Percentiles rank a stretch among this genome's conserved stretches.
Evolutionary conservation across 2,329 filamentous ascomycete genomes (phyloP).

Genomic region (Didymella exigua): DNA sequence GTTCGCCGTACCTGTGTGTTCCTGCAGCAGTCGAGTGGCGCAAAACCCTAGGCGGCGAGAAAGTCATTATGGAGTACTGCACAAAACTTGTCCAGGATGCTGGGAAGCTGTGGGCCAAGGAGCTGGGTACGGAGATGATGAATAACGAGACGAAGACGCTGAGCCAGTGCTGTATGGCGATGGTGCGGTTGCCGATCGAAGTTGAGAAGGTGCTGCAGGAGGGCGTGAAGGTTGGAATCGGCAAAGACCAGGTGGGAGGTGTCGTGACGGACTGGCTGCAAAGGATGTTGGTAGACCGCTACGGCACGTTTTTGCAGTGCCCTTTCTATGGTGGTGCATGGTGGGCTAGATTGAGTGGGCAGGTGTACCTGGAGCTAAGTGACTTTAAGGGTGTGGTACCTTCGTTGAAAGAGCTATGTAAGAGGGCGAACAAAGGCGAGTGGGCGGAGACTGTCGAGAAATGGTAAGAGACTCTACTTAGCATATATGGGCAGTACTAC

Average conservation of each 20-base stretch:
- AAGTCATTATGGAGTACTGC: conserved; percentile 68
- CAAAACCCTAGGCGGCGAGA: conserved; percentile 73
- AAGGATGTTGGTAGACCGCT: conserved; percentile 56
- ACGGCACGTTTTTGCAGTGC: conserved; percentile 74
- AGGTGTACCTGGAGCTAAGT: conserved; percentile 79
- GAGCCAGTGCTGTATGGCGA: conserved; percentile 71
- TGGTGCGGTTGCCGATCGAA: conserved; percentile 72
- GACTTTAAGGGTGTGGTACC: conserved; percentile 76
- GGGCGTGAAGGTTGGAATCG: conserved; percentile 24
- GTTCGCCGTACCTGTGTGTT: conserved; percentile 72
- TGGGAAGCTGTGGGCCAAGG: conserved; percentile 63
- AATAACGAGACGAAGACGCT: conserved; percentile 68
- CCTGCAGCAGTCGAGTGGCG: conserved; percentile 75
- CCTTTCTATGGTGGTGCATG: conserved; percentile 65
- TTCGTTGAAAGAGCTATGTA: conserved; percentile 63
- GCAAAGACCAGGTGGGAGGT: conserved; percentile 26
- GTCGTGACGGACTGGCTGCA: conserved; percentile 51
- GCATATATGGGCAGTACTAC: no score
- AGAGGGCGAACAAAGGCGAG: conserved; percentile 56
- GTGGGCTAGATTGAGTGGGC: conserved; percentile 77
- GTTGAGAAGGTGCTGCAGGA: conserved; percentile 39
- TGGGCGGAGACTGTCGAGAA: conserved; percentile 19
- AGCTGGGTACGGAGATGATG: conserved; percentile 72
- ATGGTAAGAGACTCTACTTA: no score
- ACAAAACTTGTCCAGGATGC: conserved; percentile 67